phyloP scores from a whole-genome alignment of 805 yeast species.

The Yamadazyma takamatsuzukensis region DNA sequence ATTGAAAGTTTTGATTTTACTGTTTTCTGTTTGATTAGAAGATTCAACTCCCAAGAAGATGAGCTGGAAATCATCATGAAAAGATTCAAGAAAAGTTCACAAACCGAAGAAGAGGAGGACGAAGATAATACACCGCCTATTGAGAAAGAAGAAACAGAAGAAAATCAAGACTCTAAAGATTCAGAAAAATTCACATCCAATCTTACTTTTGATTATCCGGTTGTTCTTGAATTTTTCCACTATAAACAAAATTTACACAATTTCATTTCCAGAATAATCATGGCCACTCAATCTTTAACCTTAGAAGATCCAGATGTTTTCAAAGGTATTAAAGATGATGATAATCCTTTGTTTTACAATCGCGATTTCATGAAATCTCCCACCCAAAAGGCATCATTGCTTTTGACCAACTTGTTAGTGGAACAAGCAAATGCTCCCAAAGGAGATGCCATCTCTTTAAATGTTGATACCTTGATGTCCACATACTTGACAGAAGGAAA shows the following conservation, averaged over 20 bases:
- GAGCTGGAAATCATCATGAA: conserved; percentile 12
- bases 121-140: neutral
- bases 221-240: conserved; percentile 67
- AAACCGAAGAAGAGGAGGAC: conserved; percentile 3
- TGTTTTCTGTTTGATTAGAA: conserved; percentile 43
- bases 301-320: conserved; percentile 74
- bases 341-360: conserved; percentile 38
- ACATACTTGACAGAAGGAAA: conserved; percentile 35
- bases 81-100: conserved; percentile 5
- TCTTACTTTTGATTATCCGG: conserved; percentile 46
- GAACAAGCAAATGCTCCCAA: conserved; percentile 37
- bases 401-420: conserved; percentile 44
- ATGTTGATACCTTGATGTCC: conserved; percentile 38
- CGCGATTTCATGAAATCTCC: conserved; percentile 35
- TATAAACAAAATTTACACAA: conserved; percentile 72
- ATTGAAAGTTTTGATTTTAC: conserved; percentile 63
- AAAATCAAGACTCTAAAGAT: neutral
- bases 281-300: conserved; percentile 68
- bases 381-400: conserved; percentile 48
- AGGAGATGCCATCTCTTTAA: conserved; percentile 32
- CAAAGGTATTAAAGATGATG: conserved; percentile 55
- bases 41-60: conserved; percentile 20
- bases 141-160: neutral
- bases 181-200: conserved; percentile 12
- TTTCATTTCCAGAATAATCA: conserved; percentile 50